Evolutionary conservation across 2,329 filamentous ascomycete species (phyloP), one percentile per base, ranked within the genome.

Genomic region (Fusarium floridanum): DNA sequence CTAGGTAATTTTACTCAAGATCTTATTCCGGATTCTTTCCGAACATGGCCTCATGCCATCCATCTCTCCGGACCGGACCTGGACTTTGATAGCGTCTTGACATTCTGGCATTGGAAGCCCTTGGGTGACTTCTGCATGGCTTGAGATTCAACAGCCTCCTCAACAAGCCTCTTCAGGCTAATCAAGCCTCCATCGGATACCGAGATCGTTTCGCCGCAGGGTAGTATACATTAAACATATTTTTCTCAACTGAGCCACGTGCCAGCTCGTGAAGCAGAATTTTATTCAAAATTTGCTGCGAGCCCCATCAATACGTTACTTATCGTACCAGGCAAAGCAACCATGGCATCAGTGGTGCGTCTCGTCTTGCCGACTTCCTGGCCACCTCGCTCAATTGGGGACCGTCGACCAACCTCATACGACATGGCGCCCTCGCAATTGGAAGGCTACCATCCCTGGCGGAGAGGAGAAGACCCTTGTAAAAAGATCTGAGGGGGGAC

Each of bases 321-420:
- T 29, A 48, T 61, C 53, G 20, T 57, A 59, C 37, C 53, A 66
- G 43, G n/a, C 17, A 45, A 62, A 29, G 43, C 43, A 50, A 34
- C 32, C 37, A 50, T 53, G 20, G 66, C n/a, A 64, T 48, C 48
- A 12, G 53, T 59, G 55, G 24, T 64, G 61, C 22, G 22, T 65
- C 45, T 64, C 10, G 29, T 45, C 62, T 43, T 53, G 59, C 70
- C 67, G 73, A 32, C 48, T 62, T 60, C 36, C 27, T 64, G 55
- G 16, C 55, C 39, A 64, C 61, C 50, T 70, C 45, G 53, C 7
- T 53, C 24, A 34, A 66, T 69, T 39, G 64, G 50, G 24, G n/a
- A 66, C 63, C 24, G 20, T 37, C 55, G 57, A 41, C 24, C 43
- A 67, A 57, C 53, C 64, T 78, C 76, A 62, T 75, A 77, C 71